A percentile compares a stretch with the other conserved stretches of the same genome.
These are phyloP conservation scores for Coemansia sp. DNA, from an alignment of 371 early-diverging fungal species.

Conservation along the genomic window DNA sequence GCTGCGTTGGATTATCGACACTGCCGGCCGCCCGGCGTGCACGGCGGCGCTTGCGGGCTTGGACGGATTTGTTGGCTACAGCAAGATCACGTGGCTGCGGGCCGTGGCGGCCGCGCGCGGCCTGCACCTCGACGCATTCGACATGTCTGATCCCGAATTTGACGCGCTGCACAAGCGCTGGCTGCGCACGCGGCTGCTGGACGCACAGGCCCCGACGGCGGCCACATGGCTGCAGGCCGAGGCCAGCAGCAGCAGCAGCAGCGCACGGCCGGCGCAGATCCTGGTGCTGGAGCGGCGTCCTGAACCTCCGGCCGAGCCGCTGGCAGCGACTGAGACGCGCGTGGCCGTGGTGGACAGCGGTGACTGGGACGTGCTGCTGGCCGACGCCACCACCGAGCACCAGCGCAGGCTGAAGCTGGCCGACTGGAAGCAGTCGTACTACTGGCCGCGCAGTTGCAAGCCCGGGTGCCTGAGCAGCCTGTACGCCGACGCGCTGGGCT, in stretches of 20 bases:
- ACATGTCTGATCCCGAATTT: neutral
- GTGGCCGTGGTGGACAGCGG: slow-evolving; percentile 20
- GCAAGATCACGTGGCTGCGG: slow-evolving; percentile 21
- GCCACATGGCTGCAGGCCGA: too few species aligned
- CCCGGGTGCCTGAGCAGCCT: neutral
- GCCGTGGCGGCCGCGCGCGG: slow-evolving; percentile 10
- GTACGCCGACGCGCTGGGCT: slow-evolving; percentile 31
- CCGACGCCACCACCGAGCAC: slow-evolving; percentile 25
- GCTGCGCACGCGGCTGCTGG: neutral
- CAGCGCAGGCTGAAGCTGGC: slow-evolving; percentile 4
- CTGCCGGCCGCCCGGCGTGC: neutral
- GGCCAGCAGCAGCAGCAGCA: neutral
- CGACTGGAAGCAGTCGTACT: slow-evolving; percentile 16
- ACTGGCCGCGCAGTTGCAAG: slow-evolving; percentile 6
- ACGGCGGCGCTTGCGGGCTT: neutral
- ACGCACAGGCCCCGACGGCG: too few species aligned
- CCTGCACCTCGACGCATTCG: slow-evolving; percentile 7
- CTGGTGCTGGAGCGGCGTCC: neutral
- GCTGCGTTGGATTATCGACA: neutral
- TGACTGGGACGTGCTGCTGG: slow-evolving; percentile 24
- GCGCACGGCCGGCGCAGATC: neutral
- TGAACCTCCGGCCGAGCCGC: neutral
- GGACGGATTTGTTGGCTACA: slow-evolving; percentile 2
- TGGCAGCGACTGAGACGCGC: neutral
- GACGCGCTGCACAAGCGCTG: slow-evolving; percentile 2